Evolutionary conservation across 1,139 yeast species (phyloP), one percentile per base, ranked within the genome.

Genomic region (Kodamaea suecica): DNA sequence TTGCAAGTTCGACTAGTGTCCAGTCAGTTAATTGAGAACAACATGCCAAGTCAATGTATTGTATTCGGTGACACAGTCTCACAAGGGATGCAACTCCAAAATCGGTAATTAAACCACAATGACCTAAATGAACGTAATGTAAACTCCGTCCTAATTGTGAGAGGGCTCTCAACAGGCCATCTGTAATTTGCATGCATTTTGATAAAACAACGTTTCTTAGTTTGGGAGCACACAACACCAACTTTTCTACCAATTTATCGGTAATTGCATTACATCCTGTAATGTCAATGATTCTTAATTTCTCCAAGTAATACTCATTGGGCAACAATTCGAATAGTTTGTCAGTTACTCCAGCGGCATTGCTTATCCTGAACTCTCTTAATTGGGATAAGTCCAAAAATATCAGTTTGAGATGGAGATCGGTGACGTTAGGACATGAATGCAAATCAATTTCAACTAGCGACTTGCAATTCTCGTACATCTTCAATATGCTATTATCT

Each of bases 41-140:
- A 57, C 97, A 88, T 14, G 97, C 97, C 45, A 92, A 76, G 63
- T 92, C 98, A 45, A 92, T 87, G 57, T 90, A 92, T 51, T 88
- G 95, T 38, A 92, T 78, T 41, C 96, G 70, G 40, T 82, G 86
- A 54, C 98, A 92, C 37, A 76, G 73, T 49, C 84, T 73, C 13
- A 87, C 87, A 43, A 92, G 68, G 9, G 77, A 71, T 14, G 78
- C 76, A 16, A 92, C 94, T 12, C 97, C 96, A 42, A 74, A 76
- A 61, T 92, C 97, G 1, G 97, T 92, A 38, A 92, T 84, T 51
- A 83, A 78, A 34, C 81, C 78, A 64, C 98, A 92, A 63, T 92
- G 98, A 17, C 97, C 97, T 45, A 92, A 73, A 62, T 92, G 98
- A 37, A 92, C 73, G 50, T 88, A 87, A 55, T 90, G 97, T 47